Evolutionary conservation across 306 rosid genomes (phyloP).

Genomic region (Vigna unguiculata): DNA sequence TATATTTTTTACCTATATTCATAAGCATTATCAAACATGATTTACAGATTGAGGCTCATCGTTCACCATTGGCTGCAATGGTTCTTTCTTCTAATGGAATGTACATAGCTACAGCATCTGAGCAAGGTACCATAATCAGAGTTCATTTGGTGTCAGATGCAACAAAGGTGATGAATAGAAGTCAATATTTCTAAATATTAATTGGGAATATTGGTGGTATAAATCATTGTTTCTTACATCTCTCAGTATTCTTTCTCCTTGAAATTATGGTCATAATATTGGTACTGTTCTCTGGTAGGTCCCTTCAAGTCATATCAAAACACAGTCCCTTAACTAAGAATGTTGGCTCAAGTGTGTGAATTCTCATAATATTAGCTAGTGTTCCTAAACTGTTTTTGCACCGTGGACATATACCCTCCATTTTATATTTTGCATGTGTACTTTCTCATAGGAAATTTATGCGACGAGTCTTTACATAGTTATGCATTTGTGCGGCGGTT

Average conservation of each 20-base stretch:
- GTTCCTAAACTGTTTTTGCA: conserved; percentile 5
- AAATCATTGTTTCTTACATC: conserved; percentile 34
- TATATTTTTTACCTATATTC: conserved; percentile 12
- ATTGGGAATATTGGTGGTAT: conserved; percentile 18
- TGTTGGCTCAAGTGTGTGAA: conserved; percentile 22
- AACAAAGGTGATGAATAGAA: conserved; percentile 69
- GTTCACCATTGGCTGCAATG: conserved; percentile 80
- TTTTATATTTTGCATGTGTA: not conserved
- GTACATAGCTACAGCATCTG: conserved; percentile 97
- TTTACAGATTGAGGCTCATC: conserved; percentile 91
- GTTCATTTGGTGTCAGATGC: conserved; percentile 93
- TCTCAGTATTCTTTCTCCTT: conserved; percentile 23
- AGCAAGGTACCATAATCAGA: conserved; percentile 93
- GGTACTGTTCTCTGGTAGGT: conserved; percentile 16
- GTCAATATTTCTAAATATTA: conserved; percentile 27
- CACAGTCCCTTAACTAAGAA: not conserved
- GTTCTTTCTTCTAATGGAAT: conserved; percentile 85
- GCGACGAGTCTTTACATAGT: not conserved
- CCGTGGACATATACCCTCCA: not conserved
- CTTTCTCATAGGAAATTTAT: too few species aligned
- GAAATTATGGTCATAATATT: conserved; percentile 30
- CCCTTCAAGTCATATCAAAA: not conserved
- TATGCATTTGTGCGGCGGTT: not conserved
- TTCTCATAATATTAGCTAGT: not conserved
- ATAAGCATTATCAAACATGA: conserved; percentile 37